Evolutionary conservation across 768 basidiomycete species (phyloP).

Genomic region (Rhizopogon salebrosus): DNA sequence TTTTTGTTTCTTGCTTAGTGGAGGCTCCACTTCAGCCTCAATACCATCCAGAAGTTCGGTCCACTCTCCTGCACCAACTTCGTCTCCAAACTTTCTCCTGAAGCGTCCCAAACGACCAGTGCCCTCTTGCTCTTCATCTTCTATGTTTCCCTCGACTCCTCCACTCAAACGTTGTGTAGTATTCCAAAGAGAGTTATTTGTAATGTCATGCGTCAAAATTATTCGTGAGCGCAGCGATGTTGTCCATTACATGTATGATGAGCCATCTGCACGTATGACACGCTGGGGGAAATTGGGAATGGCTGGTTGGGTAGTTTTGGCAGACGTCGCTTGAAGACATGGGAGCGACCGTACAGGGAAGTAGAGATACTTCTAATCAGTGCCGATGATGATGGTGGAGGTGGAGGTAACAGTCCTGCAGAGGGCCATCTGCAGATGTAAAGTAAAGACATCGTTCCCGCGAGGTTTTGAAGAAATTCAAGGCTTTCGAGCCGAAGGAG

Average conservation of each 20-base stretch:
- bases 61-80: slow-evolving; percentile 31
- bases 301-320: slow-evolving; percentile 69
- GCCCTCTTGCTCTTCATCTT: slow-evolving; percentile 65
- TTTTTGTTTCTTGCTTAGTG: slow-evolving; percentile 6
- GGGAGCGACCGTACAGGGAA: slow-evolving; percentile 80
- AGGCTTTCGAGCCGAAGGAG: too few relatives aligned
- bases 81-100: slow-evolving; percentile 63
- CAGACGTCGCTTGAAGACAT: slow-evolving; percentile 69
- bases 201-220: slow-evolving; percentile 79
- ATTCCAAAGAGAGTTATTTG: slow-evolving; percentile 87
- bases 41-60: slow-evolving; percentile 20
- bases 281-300: slow-evolving; percentile 84
- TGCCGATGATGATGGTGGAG: not conserved
- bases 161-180: slow-evolving; percentile 51
- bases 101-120: slow-evolving; percentile 81
- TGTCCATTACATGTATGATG: slow-evolving; percentile 82
- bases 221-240: slow-evolving; percentile 79
- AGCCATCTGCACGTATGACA: slow-evolving; percentile 84
- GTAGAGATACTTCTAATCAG: slow-evolving; percentile 34
- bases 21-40: slow-evolving; percentile 24
- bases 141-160: slow-evolving; percentile 35
- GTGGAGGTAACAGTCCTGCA: not conserved
- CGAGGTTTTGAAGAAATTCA: too few relatives aligned
- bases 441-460: not conserved
- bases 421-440: not conserved